Conservation (phyloP, 306 rosid genomes). For the Crotalaria pallida region DNA sequence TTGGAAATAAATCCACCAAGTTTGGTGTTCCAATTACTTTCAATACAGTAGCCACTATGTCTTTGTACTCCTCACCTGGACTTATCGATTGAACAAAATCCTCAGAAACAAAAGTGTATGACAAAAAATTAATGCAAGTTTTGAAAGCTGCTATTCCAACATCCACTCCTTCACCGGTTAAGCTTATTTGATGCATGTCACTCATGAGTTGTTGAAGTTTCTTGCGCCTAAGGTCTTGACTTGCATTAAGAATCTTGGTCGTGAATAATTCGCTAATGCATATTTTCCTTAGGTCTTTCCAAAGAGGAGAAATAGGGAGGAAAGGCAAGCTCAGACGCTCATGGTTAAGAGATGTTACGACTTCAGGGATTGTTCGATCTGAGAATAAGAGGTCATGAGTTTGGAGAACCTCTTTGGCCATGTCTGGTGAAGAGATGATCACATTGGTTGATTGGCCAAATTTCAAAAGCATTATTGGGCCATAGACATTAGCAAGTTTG, state of each 20-base stretch:
- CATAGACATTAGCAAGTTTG: not conserved
- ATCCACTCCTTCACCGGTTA: conserved; percentile 28
- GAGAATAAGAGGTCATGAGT: conserved; percentile 17
- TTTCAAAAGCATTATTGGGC: conserved; percentile 20
- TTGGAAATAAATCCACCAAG: conserved; percentile 21
- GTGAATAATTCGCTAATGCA: conserved; percentile 35
- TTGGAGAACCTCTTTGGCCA: conserved; percentile 35
- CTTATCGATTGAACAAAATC: conserved; percentile 32
- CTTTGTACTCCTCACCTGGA: conserved; percentile 20
- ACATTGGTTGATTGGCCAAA: conserved; percentile 15
- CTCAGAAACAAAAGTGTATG: conserved; percentile 30
- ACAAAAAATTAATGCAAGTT: conserved; percentile 29
- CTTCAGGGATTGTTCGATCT: conserved; percentile 11
- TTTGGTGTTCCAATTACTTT: conserved; percentile 21
- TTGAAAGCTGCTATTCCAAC: conserved; percentile 36
- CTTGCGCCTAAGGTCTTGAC: conserved; percentile 12
- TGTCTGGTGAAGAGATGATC: conserved; percentile 10
- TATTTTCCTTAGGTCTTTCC: conserved; percentile 19
- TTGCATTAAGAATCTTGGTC: conserved; percentile 18
- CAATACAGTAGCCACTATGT: conserved; percentile 10
- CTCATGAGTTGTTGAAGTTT: conserved; percentile 25
- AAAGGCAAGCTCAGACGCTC: conserved; percentile 20
- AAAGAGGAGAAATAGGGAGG: conserved; percentile 20
- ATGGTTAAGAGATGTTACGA: conserved; percentile 1
- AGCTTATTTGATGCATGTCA: not conserved